A percentile compares a stretch with the other conserved stretches of the same genome.
These are phyloP conservation scores for Phytophthora citrophthora DNA, from an alignment of 352 stramenopile genomes.

Conservation along the genomic window DNA sequence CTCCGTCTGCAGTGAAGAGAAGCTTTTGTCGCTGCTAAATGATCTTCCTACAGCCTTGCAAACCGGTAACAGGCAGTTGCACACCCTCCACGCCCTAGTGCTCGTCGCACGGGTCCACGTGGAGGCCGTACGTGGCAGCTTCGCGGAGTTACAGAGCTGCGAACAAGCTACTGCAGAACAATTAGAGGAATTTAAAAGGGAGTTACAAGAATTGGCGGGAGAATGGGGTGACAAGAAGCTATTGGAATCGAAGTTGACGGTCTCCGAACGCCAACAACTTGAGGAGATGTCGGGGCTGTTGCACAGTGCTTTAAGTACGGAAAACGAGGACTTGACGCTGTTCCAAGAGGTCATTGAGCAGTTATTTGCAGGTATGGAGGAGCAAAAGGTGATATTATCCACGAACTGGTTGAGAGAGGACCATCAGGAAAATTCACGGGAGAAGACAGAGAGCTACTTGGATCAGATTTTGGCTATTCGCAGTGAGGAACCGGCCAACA, in stretches of 20 bases:
- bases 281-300: conserved; percentile 52
- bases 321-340: conserved; percentile 44
- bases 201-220: conserved; percentile 37
- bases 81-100: conserved; percentile 41
- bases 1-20: conserved; percentile 5
- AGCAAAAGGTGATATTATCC: conserved; percentile 46
- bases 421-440: background rate
- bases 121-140: conserved; percentile 31
- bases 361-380: conserved; percentile 45
- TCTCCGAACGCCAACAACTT: conserved; percentile 28
- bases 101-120: conserved; percentile 52
- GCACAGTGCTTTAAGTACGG: conserved; percentile 38
- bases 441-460: conserved; percentile 38
- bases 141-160: conserved; percentile 15
- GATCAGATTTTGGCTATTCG: conserved; percentile 38
- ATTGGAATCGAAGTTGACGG: conserved; percentile 15
- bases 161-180: conserved; percentile 11
- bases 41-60: conserved; percentile 6
- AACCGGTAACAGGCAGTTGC: conserved; percentile 12
- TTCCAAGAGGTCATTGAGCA: conserved; percentile 71
- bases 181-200: conserved; percentile 3
- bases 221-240: conserved; percentile 38
- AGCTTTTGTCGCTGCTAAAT: conserved; percentile 18
- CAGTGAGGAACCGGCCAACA: conserved; percentile 7
- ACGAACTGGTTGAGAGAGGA: conserved; percentile 47